Percentiles rank a stretch among this genome's conserved stretches.
Evolutionary conservation across 192 early-diverging fungal genomes (phyloP).

Genomic region (Haplosporangium gracile): DNA sequence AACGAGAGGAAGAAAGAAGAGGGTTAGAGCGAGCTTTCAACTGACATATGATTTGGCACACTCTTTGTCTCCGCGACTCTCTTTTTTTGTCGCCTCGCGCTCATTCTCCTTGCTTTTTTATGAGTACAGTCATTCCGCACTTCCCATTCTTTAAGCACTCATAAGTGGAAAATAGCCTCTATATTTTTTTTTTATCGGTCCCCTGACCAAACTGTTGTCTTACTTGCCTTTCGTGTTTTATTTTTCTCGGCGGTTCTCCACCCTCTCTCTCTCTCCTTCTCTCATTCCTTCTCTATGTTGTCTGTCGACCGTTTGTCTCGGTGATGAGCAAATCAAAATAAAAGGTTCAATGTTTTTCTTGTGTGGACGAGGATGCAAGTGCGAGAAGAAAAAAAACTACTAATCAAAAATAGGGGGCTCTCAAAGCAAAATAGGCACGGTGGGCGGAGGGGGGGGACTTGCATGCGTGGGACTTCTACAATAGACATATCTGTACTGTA

Average conservation of each 20-base stretch:
- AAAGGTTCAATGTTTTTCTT: neutral
- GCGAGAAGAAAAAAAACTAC: neutral
- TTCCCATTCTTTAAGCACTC: no score
- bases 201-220: no score
- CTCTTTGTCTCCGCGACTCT: neutral
- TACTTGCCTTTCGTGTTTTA: no score
- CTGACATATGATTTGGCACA: neutral
- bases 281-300: no score
- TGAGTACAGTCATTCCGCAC: no score
- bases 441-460: no score
- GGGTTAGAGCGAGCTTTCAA: neutral
- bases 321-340: neutral
- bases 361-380: neutral
- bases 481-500: neutral
- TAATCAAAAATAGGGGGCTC: conserved; percentile 2
- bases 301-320: neutral
- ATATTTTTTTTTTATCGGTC: no score
- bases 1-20: neutral
- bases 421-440: neutral
- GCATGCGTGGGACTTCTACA: neutral
- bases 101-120: neutral
- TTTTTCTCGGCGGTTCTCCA: no score
- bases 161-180: no score
- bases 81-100: neutral
- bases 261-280: no score